phyloP scores from a whole-genome alignment of 2,329 filamentous ascomycete species.

The Botrytis fabae region DNA sequence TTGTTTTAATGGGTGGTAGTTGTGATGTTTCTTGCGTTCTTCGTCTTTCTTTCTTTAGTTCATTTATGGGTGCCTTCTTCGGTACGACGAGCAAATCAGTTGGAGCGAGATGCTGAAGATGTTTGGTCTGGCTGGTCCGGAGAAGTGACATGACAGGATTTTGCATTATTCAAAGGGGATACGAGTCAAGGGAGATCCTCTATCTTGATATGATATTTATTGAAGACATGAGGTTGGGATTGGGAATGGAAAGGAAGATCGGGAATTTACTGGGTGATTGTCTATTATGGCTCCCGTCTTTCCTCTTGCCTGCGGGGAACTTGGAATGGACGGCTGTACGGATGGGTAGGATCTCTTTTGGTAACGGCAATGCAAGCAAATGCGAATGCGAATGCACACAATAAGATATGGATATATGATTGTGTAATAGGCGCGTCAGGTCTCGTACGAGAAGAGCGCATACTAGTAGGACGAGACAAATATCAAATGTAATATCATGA shows the following conservation, averaged over 20 bases:
- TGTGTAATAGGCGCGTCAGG: slow-evolving; percentile 16
- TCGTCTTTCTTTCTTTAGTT: slow-evolving; percentile 4
- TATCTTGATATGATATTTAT: slow-evolving; percentile 21
- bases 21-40: slow-evolving; percentile 6
- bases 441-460: not conserved
- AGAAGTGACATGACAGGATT: slow-evolving; percentile 12
- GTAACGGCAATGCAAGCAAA: slow-evolving; percentile 8
- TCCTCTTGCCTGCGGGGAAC: not conserved
- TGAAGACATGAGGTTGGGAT: slow-evolving; percentile 23
- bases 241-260: slow-evolving; percentile 8
- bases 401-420: slow-evolving; percentile 23
- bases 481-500: slow-evolving; percentile 35
- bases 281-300: slow-evolving; percentile 2
- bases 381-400: slow-evolving; percentile 18
- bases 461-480: not conserved
- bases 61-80: slow-evolving; percentile 20
- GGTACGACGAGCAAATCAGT: slow-evolving; percentile 16
- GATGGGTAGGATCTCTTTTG: slow-evolving; percentile 14
- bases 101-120: slow-evolving; percentile 8
- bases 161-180: slow-evolving; percentile 7
- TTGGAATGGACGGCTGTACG: not conserved
- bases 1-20: slow-evolving; percentile 21
- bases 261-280: not conserved
- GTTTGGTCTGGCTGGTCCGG: slow-evolving; percentile 24
- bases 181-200: slow-evolving; percentile 17